phyloP scores from a whole-genome alignment of 164 flowering plant species.

The Chimonanthus praecox region DNA sequence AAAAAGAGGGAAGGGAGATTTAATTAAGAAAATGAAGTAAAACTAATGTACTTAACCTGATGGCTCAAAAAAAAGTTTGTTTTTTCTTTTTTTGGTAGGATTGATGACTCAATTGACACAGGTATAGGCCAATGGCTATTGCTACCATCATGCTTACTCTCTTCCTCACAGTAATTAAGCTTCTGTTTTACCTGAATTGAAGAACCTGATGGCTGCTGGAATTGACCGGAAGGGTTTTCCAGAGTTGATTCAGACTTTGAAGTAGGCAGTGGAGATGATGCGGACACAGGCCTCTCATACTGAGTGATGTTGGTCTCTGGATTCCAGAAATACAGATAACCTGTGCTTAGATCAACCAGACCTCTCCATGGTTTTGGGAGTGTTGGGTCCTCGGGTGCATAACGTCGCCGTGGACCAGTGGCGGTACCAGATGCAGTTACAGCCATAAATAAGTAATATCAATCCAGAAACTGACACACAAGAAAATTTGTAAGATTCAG shows the following conservation, averaged over 20 bases:
- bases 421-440: constrained; percentile 42
- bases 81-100: too few relatives aligned
- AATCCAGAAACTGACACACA: neutral
- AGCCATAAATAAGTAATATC: constrained; percentile 32
- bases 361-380: constrained; percentile 98
- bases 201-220: constrained; percentile 28
- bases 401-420: constrained; percentile 60
- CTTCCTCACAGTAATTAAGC: constrained; percentile 24
- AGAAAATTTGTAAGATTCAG: neutral
- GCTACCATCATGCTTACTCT: constrained; percentile 29
- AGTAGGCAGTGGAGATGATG: constrained; percentile 12
- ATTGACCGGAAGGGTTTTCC: constrained; percentile 47
- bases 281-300: constrained; percentile 68
- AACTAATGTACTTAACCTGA: too few relatives aligned
- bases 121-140: constrained; percentile 26
- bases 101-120: constrained; percentile 1
- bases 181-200: constrained; percentile 26
- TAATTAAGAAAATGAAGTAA: too few relatives aligned
- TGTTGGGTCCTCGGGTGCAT: constrained; percentile 82
- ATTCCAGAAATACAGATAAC: constrained; percentile 88
- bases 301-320: constrained; percentile 93
- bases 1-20: too few relatives aligned
- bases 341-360: constrained; percentile 80
- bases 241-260: constrained; percentile 29
- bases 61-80: too few relatives aligned